A percentile compares a stretch with the other conserved stretches of the same genome.
phyloP scores from a whole-genome alignment of 495 filamentous ascomycete genomes.

The Annulohypoxylon maeteangense region DNA sequence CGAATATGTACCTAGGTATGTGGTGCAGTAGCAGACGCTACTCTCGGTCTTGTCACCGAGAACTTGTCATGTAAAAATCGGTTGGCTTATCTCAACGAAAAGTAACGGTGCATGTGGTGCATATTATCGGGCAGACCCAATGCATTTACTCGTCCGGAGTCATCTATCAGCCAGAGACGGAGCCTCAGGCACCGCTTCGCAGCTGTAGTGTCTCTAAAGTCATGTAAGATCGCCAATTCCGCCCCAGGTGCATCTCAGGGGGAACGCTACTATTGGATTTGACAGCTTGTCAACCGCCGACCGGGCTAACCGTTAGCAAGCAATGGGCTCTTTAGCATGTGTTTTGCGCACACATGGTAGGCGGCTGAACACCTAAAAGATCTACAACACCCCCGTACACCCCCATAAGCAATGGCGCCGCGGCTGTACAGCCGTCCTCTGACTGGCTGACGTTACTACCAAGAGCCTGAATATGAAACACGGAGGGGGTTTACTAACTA shows the following conservation, averaged over 20 bases:
- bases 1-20: constrained; percentile 1
- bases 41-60: constrained; percentile 7
- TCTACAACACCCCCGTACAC: constrained; percentile 17
- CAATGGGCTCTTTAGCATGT: constrained; percentile 16
- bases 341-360: constrained; percentile 7
- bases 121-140: not conserved
- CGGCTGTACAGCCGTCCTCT: constrained; percentile 18
- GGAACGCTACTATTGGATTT: constrained; percentile 12
- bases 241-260: not conserved
- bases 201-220: constrained; percentile 1
- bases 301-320: constrained; percentile 8
- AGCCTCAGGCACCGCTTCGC: constrained; percentile 31
- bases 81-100: constrained; percentile 3
- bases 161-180: constrained; percentile 17
- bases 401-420: constrained; percentile 23
- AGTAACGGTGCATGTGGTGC: not conserved
- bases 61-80: not conserved
- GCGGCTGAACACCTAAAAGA: constrained; percentile 29
- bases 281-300: constrained; percentile 15
- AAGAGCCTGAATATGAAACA: constrained; percentile 37
- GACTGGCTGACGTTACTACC: constrained; percentile 21
- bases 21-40: constrained; percentile 1
- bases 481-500: constrained; percentile 18
- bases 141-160: constrained; percentile 4
- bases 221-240: constrained; percentile 24